Evolutionary conservation across 2,329 filamentous ascomycete genomes (phyloP).

Genomic region (Microascus cirrosus): DNA sequence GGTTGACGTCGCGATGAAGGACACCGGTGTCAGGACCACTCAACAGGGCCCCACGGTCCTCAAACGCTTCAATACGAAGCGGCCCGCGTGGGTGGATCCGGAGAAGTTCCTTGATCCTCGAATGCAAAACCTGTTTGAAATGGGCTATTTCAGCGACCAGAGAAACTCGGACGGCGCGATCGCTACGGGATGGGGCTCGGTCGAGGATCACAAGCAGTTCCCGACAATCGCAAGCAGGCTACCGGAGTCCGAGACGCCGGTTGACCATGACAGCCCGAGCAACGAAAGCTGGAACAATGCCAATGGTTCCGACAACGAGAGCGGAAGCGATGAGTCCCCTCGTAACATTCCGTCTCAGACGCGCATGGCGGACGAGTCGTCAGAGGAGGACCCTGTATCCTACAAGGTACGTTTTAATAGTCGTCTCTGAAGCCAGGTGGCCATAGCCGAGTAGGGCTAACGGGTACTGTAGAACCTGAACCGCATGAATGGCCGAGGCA

Average conservation of each 20-base stretch:
- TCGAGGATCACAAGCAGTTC: slow-evolving; percentile 48
- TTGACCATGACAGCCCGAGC: slow-evolving; percentile 34
- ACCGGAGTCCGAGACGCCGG: slow-evolving; percentile 27
- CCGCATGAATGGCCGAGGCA: slow-evolving; percentile 24
- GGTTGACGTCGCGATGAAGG: slow-evolving; percentile 80
- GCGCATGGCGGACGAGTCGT: slow-evolving; percentile 48
- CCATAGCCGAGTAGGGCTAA: slow-evolving; percentile 1
- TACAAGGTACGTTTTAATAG: slow-evolving; percentile 20
- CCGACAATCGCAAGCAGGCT: slow-evolving; percentile 21
- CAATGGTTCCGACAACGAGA: slow-evolving; percentile 39
- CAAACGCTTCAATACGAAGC: slow-evolving; percentile 34
- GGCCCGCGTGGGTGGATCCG: slow-evolving; percentile 42
- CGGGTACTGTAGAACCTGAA: slow-evolving; percentile 8
- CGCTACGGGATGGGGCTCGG: slow-evolving; percentile 57
- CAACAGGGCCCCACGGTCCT: slow-evolving; percentile 14
- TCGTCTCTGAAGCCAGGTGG: slow-evolving; percentile 8
- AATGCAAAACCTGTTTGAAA: slow-evolving; percentile 64
- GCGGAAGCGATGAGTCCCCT: slow-evolving; percentile 36
- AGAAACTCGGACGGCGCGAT: slow-evolving; percentile 39
- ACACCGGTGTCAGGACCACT: slow-evolving; percentile 27
- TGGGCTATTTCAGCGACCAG: slow-evolving; percentile 52
- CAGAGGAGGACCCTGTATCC: slow-evolving; percentile 36
- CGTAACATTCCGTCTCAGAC: slow-evolving; percentile 25
- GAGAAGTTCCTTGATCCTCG: slow-evolving; percentile 47
- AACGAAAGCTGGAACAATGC: slow-evolving; percentile 33